Conservation (phyloP, 352 stramenopile genomes). For the Phytophthora agathidicida region DNA sequence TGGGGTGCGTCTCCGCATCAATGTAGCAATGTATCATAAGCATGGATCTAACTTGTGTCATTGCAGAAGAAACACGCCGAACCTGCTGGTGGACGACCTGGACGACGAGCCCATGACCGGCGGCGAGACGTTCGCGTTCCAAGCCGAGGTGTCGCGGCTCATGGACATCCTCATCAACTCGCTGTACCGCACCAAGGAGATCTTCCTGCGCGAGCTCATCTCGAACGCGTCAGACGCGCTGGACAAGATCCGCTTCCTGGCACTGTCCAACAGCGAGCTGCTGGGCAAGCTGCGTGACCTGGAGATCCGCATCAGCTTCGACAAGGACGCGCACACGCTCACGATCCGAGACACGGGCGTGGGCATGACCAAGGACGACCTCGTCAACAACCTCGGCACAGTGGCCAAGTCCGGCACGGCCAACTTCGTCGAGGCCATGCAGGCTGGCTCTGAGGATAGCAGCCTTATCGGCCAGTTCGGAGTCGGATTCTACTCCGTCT, state of each 20-base stretch:
- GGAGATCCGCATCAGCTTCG: constrained; percentile 97
- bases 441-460: constrained; percentile 91
- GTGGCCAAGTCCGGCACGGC: constrained; percentile 98
- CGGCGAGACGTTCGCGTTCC: constrained; percentile 92
- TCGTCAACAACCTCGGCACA: constrained; percentile 97
- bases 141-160: constrained; percentile 97
- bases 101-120: constrained; percentile 42
- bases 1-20: constrained; percentile 35
- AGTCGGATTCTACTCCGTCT: constrained; percentile 99
- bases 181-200: constrained; percentile 97
- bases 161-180: constrained; percentile 99
- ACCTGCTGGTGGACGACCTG: constrained; percentile 52
- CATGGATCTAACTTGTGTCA: no score
- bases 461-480: constrained; percentile 99
- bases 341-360: constrained; percentile 99
- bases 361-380: constrained; percentile 98
- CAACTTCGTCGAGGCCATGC: constrained; percentile 98
- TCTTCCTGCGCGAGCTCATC: constrained; percentile 99
- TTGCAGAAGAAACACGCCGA: constrained; percentile 42
- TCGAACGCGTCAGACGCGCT: constrained; percentile 99
- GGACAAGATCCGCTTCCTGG: constrained; percentile 99
- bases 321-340: constrained; percentile 95
- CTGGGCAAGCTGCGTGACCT: constrained; percentile 89
- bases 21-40: background rate
- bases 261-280: constrained; percentile 90